These are phyloP conservation scores for Hymenoscyphus albidus DNA, from an alignment of 2,329 filamentous ascomycete species.

Conservation along the genomic window DNA sequence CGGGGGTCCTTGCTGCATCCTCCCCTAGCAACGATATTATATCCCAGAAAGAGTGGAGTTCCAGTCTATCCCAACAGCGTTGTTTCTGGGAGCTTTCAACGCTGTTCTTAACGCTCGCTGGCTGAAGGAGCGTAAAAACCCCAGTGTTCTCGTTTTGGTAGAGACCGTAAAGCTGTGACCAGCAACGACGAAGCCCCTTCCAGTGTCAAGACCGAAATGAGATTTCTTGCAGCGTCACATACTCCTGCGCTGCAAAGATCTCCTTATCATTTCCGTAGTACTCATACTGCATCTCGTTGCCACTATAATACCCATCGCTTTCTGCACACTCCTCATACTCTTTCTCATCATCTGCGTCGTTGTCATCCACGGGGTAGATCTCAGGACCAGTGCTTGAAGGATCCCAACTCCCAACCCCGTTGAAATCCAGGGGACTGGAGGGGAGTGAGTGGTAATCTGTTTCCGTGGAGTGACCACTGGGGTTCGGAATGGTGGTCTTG, in stretches of 20 bases:
- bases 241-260: background rate
- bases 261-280: background rate
- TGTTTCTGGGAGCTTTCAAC: background rate
- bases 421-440: background rate
- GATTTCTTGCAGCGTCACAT: background rate
- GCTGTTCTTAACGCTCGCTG: background rate
- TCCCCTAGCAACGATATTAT: background rate
- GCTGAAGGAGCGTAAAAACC: background rate
- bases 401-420: conserved; percentile 3
- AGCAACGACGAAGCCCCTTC: background rate
- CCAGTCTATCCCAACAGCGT: background rate
- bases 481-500: background rate
- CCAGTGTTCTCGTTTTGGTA: background rate
- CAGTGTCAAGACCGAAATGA: background rate
- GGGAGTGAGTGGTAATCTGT: background rate
- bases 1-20: background rate
- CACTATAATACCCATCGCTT: background rate
- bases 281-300: background rate
- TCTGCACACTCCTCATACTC: background rate
- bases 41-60: background rate
- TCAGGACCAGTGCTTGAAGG: background rate
- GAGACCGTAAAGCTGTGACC: background rate
- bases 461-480: background rate
- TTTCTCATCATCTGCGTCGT: background rate
- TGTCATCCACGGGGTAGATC: background rate